These are phyloP conservation scores for Glycine latifolia DNA, from an alignment of 306 rosid genomes.

Conservation along the genomic window DNA sequence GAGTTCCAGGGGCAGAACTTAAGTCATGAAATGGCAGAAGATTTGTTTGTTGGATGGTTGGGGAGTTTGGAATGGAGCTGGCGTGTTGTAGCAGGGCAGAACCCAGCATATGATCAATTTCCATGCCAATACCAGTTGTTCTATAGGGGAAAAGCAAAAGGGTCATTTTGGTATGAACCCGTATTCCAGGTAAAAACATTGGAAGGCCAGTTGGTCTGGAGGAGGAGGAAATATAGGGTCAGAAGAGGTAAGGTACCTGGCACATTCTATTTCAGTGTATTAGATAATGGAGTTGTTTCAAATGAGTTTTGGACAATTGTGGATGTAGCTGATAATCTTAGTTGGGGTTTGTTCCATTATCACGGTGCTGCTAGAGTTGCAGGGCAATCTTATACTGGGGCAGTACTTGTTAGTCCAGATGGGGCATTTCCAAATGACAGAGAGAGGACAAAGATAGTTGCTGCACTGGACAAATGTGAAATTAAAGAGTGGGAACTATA, in stretches of 20 bases:
- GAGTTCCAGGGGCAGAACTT: constrained; percentile 58
- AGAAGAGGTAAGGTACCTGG: constrained; percentile 74
- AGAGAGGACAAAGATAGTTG: constrained; percentile 51
- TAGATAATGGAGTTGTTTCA: constrained; percentile 90
- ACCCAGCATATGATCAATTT: constrained; percentile 88
- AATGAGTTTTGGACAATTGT: constrained; percentile 91
- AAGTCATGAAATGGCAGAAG: constrained; percentile 72
- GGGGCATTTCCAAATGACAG: constrained; percentile 67
- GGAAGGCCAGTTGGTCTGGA: constrained; percentile 85
- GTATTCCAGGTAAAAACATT: constrained; percentile 83
- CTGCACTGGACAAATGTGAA: constrained; percentile 73
- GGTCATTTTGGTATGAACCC: constrained; percentile 93
- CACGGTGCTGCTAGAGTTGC: constrained; percentile 89
- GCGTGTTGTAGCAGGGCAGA: constrained; percentile 91
- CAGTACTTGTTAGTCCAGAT: constrained; percentile 86
- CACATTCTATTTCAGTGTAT: constrained; percentile 79
- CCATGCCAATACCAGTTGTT: constrained; percentile 91
- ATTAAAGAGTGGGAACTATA: constrained; percentile 82
- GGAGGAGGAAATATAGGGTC: constrained; percentile 80
- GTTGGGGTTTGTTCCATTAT: constrained; percentile 89
- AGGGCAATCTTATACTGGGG: constrained; percentile 85
- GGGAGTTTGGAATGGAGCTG: constrained; percentile 85
- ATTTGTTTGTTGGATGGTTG: constrained; percentile 86
- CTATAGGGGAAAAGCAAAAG: constrained; percentile 85
- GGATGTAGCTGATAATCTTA: constrained; percentile 74